A percentile compares a stretch with the other conserved stretches of the same genome.
Conservation (phyloP, 306 rosid genomes). For the Quercus mongolica region DNA sequence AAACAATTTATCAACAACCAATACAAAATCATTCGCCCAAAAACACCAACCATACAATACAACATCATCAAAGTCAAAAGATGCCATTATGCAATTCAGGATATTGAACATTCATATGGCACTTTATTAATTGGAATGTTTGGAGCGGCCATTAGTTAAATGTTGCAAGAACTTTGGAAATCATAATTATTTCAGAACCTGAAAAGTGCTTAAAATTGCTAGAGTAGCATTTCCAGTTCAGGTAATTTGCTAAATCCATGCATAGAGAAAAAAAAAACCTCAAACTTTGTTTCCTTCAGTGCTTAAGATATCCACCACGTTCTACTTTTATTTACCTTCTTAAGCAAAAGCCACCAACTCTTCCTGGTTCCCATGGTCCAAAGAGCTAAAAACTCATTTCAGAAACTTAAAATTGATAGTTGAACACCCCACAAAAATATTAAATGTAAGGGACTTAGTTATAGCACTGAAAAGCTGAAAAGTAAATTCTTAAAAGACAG, state of each 20-base stretch:
- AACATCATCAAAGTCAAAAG: not conserved
- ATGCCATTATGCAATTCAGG: not conserved
- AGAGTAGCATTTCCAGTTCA: no score
- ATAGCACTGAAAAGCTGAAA: not conserved
- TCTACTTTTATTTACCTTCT: no score
- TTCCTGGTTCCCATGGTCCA: not conserved
- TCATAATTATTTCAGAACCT: no score
- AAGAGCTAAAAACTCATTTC: no score
- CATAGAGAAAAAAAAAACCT: no score
- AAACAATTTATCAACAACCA: not conserved
- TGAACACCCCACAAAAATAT: not conserved
- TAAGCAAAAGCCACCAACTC: not conserved
- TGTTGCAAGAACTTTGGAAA: not conserved
- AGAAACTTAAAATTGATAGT: no score
- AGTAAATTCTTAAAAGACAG: not conserved
- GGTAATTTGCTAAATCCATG: no score
- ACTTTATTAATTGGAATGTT: not conserved
- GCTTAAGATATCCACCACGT: no score
- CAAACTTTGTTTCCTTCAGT: no score
- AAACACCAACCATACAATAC: not conserved
- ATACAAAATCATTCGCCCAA: not conserved
- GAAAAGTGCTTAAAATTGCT: no score
- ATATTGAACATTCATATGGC: not conserved
- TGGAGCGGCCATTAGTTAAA: not conserved
- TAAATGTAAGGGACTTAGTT: not conserved